Conservation (phyloP, 306 rosid species). For the Begonia peltatifolia region DNA sequence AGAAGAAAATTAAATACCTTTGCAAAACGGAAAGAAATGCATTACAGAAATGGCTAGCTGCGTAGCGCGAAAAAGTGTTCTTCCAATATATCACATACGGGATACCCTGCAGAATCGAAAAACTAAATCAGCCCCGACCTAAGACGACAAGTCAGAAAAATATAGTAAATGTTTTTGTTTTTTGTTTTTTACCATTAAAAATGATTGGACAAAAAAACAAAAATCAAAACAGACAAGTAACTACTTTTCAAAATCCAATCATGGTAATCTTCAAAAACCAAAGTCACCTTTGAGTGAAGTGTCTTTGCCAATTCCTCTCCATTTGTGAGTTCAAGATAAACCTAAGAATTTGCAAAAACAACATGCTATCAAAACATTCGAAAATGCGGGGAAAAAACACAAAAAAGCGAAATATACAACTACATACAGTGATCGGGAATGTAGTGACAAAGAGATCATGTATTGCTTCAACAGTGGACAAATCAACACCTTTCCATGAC, state of each 20-base stretch:
- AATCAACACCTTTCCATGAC: conserved; percentile 56
- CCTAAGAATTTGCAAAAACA: conserved; percentile 35
- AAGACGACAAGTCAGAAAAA: neutral
- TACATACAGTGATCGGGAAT: conserved; percentile 74
- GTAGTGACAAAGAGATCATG: conserved; percentile 47
- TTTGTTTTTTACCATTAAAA: too few relatives aligned
- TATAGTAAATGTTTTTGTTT: neutral
- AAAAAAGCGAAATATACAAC: neutral
- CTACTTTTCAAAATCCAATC: too few relatives aligned
- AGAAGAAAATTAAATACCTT: conserved; percentile 33
- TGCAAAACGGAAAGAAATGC: conserved; percentile 81
- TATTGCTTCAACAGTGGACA: conserved; percentile 44
- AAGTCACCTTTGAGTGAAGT: conserved; percentile 61
- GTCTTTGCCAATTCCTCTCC: conserved; percentile 59
- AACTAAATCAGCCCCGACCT: neutral
- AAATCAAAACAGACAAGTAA: too few relatives aligned
- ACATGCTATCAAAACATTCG: neutral
- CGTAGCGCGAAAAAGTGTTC: conserved; percentile 44
- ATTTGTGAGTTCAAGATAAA: conserved; percentile 76
- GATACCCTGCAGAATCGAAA: conserved; percentile 51
- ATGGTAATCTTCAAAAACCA: conserved; percentile 2
- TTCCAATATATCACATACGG: conserved; percentile 89
- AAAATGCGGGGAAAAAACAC: neutral
- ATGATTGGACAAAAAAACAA: too few relatives aligned
- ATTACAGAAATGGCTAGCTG: conserved; percentile 81